A percentile compares a stretch with the other conserved stretches of the same genome.
phyloP scores from a whole-genome alignment of 1,284 basidiomycete genomes.

The Trametes hirsuta region DNA sequence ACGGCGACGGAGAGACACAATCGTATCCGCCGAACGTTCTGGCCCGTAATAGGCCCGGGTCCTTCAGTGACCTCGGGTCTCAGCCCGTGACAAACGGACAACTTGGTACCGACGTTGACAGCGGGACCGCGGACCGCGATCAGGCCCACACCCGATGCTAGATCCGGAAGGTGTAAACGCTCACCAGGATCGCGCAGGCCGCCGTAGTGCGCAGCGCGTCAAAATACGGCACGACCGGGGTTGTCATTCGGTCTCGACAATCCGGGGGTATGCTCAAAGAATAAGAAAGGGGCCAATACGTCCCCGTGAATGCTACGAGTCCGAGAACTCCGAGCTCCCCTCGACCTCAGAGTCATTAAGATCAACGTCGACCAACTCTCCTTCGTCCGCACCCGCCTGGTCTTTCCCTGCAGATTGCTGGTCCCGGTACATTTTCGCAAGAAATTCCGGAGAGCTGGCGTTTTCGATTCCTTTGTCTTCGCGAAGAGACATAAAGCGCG shows the following conservation, averaged over 20 bases:
- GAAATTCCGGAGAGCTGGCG: conserved; percentile 76
- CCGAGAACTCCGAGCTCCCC: conserved; percentile 26
- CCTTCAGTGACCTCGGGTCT: too few relatives aligned
- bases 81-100: not conserved
- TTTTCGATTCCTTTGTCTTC: conserved; percentile 83
- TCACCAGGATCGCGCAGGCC: not conserved
- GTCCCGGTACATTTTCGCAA: conserved; percentile 69
- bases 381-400: conserved; percentile 49
- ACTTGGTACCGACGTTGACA: not conserved
- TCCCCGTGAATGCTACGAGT: not conserved
- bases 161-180: conserved; percentile 14
- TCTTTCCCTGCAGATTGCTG: conserved; percentile 55
- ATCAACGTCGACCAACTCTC: conserved; percentile 60
- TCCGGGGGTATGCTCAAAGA: too few relatives aligned
- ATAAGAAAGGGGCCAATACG: too few relatives aligned
- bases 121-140: conserved; percentile 4
- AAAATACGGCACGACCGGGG: too few relatives aligned
- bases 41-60: too few relatives aligned
- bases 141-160: conserved; percentile 1
- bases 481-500: conserved; percentile 80
- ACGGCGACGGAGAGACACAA: too few relatives aligned
- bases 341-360: conserved; percentile 35
- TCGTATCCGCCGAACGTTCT: too few relatives aligned
- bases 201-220: not conserved
- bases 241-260: too few relatives aligned